Base-by-base conservation (phyloP, 306 rosid species). In the Prosopis cineraria region DNA sequence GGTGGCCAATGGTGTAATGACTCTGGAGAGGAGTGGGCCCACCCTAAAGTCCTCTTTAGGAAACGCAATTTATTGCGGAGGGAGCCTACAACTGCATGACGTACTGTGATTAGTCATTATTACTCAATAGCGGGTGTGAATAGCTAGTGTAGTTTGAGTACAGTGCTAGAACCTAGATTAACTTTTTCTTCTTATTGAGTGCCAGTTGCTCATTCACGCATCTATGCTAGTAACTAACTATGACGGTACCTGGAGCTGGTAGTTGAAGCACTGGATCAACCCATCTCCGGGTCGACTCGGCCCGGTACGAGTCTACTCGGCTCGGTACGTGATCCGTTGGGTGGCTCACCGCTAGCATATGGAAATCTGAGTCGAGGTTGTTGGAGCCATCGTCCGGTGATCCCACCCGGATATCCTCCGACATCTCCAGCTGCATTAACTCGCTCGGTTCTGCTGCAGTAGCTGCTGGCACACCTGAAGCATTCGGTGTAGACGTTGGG, bases 331-430 rank as follows among this genome's bases (percentile, higher is more conserved):
- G 79, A 1, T 39, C 78, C 0, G 43, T n/a, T 0, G 71, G 80
- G 29, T 84, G 93, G 10, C 77, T 78, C 75, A 90, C 86, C 0
- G 90, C 87, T 11, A 88, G 39, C 82, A 92, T 41, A 34, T 90
- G 87, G 31, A 91, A 87, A n/a, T 94, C 94, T 0, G 97, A 88
- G 68, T 91, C 94, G 37, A 90, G 31, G 63, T 89, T 89, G 43
- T 93, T 92, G 0, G 97, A 92, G 0, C 87, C 93, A 36, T 92
- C 97, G 7, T 92, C 93, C 0, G 98, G 98, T 12, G 98, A 95
- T 7, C 98, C 97, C 0, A 95, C 84, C 19, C 93, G 86, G 29
- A 93, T 95, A 19, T 93, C 97, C 70, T 95, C 97, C 0, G 95
- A 83, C 91, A 90, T 88, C 62, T 95, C 98, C 2, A 93, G 39